Percentiles rank a stretch among this genome's conserved stretches.
phyloP scores from a whole-genome alignment of 257 asterid species.

The Henckelia pumila region DNA sequence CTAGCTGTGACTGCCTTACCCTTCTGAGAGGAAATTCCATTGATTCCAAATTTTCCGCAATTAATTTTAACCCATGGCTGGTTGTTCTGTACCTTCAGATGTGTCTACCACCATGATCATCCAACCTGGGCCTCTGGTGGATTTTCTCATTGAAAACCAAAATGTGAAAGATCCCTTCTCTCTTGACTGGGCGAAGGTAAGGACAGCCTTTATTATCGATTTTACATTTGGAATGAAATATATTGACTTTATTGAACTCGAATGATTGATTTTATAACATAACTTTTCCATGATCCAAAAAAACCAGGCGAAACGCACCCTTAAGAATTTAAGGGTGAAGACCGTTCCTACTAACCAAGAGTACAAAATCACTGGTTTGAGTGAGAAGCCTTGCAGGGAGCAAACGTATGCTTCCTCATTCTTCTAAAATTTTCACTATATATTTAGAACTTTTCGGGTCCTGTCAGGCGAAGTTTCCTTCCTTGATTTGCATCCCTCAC shows the following conservation, averaged over 20 bases:
- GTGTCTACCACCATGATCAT: conserved; percentile 89
- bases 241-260: background rate
- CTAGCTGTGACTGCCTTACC: background rate
- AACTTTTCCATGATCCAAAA: conserved; percentile 5
- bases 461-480: background rate
- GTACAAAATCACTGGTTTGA: conserved; percentile 77
- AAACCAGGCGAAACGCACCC: conserved; percentile 66
- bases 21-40: background rate
- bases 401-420: conserved; percentile 45
- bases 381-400: conserved; percentile 71
- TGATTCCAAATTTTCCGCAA: background rate
- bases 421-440: conserved; percentile 13
- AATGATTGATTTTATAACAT: background rate
- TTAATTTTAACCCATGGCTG: background rate
- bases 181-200: conserved; percentile 81
- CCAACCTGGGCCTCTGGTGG: conserved; percentile 77
- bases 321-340: conserved; percentile 78
- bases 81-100: conserved; percentile 38
- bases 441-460: background rate
- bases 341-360: conserved; percentile 76
- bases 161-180: conserved; percentile 69
- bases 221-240: background rate
- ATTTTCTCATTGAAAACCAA: conserved; percentile 74
- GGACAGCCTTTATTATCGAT: background rate
- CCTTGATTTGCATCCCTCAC: conserved; percentile 1